Conservation (phyloP, 1,284 basidiomycete genomes). For the Caloboletus inedulis region DNA sequence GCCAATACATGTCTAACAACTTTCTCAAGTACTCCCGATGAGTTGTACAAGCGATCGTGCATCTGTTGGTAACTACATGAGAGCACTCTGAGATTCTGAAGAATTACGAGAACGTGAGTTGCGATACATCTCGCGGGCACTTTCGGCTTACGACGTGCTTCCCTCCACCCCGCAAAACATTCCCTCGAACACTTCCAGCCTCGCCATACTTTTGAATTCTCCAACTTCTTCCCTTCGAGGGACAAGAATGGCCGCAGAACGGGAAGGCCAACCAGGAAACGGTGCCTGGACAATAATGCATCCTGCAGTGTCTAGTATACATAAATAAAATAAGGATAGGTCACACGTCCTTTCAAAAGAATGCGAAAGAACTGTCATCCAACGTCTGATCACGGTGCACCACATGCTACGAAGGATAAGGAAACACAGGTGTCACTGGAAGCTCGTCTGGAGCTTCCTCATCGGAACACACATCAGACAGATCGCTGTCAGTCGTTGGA, state of each 20-base stretch:
- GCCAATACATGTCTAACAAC: too few species aligned
- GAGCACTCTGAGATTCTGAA: too few species aligned
- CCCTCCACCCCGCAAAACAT: too few species aligned
- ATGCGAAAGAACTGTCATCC: constrained; percentile 11
- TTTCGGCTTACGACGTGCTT: too few species aligned
- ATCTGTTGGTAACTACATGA: too few species aligned
- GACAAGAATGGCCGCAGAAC: background rate
- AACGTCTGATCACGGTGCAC: constrained; percentile 6
- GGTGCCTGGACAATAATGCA: background rate
- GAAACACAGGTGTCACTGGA: constrained; percentile 14
- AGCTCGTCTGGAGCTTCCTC: constrained; percentile 26
- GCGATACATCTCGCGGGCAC: too few species aligned
- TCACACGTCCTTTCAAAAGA: constrained; percentile 13
- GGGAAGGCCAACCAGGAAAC: background rate
- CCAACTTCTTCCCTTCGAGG: too few species aligned
- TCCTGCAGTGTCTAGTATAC: constrained; percentile 7
- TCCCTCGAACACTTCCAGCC: too few species aligned
- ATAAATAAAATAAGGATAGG: constrained; percentile 37
- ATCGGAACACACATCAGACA: constrained; percentile 26
- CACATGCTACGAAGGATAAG: constrained; percentile 20
- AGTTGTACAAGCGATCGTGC: too few species aligned
- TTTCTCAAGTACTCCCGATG: too few species aligned
- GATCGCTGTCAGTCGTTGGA: constrained; percentile 21
- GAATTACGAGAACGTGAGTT: too few species aligned
- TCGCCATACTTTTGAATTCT: too few species aligned